Base-by-base conservation (phyloP, 2,329 filamentous ascomycete species). In the Zymoseptoria ardabiliae region DNA sequence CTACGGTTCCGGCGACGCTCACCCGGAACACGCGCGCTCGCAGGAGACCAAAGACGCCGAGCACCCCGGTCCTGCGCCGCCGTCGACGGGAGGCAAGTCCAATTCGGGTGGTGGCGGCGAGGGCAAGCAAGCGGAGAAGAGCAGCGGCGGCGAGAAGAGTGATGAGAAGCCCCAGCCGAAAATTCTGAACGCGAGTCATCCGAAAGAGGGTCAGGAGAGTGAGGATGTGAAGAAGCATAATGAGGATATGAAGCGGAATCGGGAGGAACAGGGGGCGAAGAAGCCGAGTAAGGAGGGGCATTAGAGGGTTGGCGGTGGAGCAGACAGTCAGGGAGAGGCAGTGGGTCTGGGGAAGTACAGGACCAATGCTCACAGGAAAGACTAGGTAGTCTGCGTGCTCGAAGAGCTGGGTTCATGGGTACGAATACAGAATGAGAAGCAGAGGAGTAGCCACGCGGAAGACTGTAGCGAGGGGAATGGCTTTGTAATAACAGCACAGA, bases 181-280 rank as follows among this genome's bases (percentile, higher is more conserved):
- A 23, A 61, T 63, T 41, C 51, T 57, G 11, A 53, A 23, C n/a
- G 54, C 30, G 17, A 61, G 55, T 48, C 61, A 56, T n/a, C 54
- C 58, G 8, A 56, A 56, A 6, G 41, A 61, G n/a, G 56, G 55
- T 13, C 23, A 63, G 48, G 48, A 59, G 48, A 22, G 53, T 17
- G 55, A 57, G 50, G 59, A 59, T 4, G 56, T 59, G 20, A 30
- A 22, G 13, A 58, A 57, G 21, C 57, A 71, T 68, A 19, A 69
- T 70, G 64, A 76, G 73, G 66, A 76, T 75, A 58, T 80, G 77
- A 76, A 71, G 73, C 76, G 59, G 74, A 55, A 68, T 68, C 58
- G 72, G 76, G 51, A 73, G 72, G 50, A 52, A 53, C 54, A 59
- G 50, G 58, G 59, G 55, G 53, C 53, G 23, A 54, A 58, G 51